These are phyloP conservation scores for Plasmodium blacklocki DNA, from an alignment of 169 alveolate species.

Conservation along the genomic window DNA sequence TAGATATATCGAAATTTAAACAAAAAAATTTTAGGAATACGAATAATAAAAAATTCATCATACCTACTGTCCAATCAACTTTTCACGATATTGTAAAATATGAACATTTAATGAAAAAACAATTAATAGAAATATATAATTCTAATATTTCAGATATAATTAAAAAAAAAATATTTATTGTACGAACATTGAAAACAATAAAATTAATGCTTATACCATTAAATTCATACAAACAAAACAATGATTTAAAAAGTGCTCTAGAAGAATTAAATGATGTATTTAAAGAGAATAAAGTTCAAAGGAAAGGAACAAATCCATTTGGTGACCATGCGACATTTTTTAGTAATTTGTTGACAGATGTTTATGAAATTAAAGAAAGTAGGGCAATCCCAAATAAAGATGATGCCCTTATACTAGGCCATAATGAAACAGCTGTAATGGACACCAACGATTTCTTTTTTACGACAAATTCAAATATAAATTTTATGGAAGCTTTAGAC, in stretches of 20 bases:
- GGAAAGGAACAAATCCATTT: background rate
- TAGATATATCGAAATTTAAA: constrained; percentile 29
- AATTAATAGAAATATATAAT: no score
- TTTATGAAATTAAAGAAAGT: no score
- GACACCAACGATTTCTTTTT: constrained; percentile 15
- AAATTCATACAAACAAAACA: no score
- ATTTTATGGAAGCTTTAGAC: constrained; percentile 6
- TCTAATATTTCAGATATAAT: no score
- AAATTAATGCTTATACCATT: no score
- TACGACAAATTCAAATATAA: background rate
- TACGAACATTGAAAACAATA: no score
- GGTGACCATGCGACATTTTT: background rate
- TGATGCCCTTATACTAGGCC: background rate
- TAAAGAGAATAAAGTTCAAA: background rate
- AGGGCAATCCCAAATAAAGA: no score
- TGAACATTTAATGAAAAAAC: constrained; percentile 29
- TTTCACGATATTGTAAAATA: constrained; percentile 35
- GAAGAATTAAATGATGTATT: constrained; percentile 11
- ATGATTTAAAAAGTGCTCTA: constrained; percentile 7
- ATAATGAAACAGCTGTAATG: background rate
- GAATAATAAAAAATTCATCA: background rate
- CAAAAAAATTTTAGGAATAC: background rate
- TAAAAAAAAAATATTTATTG: no score
- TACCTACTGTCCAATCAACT: background rate
- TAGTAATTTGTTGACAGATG: no score